Evolutionary conservation across 2,329 filamentous ascomycete genomes (phyloP).

Genomic region (Fusarium sarcochroum): DNA sequence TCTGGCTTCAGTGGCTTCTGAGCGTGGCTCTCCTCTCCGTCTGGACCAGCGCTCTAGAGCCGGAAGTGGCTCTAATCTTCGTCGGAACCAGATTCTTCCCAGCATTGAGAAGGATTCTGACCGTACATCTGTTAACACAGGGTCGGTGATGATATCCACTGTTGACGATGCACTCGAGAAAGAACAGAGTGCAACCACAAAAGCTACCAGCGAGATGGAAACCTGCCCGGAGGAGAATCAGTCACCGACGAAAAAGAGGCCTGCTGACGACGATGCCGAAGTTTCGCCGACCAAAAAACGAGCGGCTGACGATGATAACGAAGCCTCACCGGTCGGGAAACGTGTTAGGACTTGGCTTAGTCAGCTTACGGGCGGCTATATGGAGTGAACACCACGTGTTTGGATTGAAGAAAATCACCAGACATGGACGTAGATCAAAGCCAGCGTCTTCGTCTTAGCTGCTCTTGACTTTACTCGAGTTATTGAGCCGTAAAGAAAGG

Average conservation of each 20-base stretch:
- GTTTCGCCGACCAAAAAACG: background rate
- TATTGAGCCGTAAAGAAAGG: background rate
- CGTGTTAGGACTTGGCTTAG: constrained; percentile 22
- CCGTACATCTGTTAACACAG: background rate
- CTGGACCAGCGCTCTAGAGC: background rate
- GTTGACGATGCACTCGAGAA: background rate
- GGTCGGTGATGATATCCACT: background rate
- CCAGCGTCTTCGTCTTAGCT: background rate
- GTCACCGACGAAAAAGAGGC: constrained; percentile 5
- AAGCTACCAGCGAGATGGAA: constrained; percentile 14
- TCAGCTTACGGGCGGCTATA: constrained; percentile 18
- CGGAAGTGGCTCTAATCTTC: background rate
- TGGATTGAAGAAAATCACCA: background rate
- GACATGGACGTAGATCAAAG: background rate
- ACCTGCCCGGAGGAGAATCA: constrained; percentile 1
- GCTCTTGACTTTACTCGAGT: background rate
- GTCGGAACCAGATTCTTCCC: background rate
- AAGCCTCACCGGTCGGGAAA: constrained; percentile 22
- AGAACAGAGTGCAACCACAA: constrained; percentile 20
- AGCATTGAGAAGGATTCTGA: constrained; percentile 12
- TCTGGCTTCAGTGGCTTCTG: background rate
- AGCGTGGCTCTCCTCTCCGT: background rate
- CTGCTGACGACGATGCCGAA: constrained; percentile 9
- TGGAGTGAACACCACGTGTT: constrained; percentile 3
- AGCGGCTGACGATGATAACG: background rate